Evolutionary conservation across 495 filamentous ascomycete genomes (phyloP).

Genomic region (Aspergillus sclerotioniger): DNA sequence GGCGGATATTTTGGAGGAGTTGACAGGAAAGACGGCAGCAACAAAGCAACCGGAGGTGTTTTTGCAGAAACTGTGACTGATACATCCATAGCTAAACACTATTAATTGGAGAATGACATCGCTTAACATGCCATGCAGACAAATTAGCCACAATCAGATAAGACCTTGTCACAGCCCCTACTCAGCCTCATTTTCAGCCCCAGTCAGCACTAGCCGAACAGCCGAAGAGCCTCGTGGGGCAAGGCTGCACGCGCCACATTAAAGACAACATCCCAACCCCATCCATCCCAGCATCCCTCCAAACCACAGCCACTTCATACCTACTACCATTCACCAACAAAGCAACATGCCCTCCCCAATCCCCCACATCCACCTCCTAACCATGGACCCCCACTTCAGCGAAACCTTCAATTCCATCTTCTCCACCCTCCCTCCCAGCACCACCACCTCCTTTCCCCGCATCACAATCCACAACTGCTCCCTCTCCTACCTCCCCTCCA

Average conservation of each 20-base stretch:
- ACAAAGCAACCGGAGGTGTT: too few relatives aligned
- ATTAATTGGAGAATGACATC: too few relatives aligned
- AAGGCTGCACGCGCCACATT: neutral
- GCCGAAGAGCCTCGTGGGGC: too few relatives aligned
- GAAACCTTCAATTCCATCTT: conserved; percentile 9
- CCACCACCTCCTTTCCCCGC: conserved; percentile 3
- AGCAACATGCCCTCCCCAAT: neutral
- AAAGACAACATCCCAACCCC: neutral
- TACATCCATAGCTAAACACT: too few relatives aligned
- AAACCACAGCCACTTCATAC: neutral
- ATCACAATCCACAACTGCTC: conserved; percentile 4
- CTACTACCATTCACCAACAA: neutral
- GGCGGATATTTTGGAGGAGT: too few relatives aligned
- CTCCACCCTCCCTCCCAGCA: conserved; percentile 5
- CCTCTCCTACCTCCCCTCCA: conserved; percentile 9
- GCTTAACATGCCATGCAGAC: too few relatives aligned
- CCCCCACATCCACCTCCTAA: conserved; percentile 19
- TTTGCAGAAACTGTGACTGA: too few relatives aligned
- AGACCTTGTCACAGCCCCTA: too few relatives aligned
- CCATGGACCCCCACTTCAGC: conserved; percentile 18
- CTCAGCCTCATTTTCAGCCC: too few relatives aligned
- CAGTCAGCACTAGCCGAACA: too few relatives aligned
- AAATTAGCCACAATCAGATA: too few relatives aligned
- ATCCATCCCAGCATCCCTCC: neutral
- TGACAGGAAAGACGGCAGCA: too few relatives aligned